Evolutionary conservation across 805 yeast species (phyloP).

Genomic region (Pichia thaimueangensis): DNA sequence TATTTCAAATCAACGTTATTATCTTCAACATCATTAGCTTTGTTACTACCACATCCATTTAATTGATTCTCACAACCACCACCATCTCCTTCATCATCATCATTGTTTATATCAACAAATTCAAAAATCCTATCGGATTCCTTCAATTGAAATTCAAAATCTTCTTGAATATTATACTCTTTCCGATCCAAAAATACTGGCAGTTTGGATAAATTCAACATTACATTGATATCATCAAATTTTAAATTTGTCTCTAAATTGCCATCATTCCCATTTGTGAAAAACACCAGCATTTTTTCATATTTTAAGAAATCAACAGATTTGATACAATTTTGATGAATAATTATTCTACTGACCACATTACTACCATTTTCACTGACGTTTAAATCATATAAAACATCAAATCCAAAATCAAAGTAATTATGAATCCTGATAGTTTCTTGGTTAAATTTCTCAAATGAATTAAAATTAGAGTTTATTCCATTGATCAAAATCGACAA

Average conservation of each 20-base stretch:
- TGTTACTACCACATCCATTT: conserved; percentile 1
- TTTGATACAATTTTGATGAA: conserved; percentile 50
- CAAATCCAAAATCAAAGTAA: conserved; percentile 50
- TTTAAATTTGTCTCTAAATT: background rate
- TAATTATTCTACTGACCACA: conserved; percentile 37
- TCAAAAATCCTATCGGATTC: conserved; percentile 19
- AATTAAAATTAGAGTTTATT: background rate
- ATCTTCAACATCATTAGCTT: conserved; percentile 7
- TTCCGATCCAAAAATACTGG: conserved; percentile 30
- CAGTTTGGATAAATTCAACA: background rate
- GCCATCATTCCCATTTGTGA: background rate
- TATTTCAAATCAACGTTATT: conserved; percentile 21
- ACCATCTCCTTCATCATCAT: conserved; percentile 9
- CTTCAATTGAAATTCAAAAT: conserved; percentile 22
- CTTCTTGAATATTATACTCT: conserved; percentile 28
- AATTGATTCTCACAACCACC: background rate
- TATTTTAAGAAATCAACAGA: conserved; percentile 49
- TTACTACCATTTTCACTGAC: conserved; percentile 23
- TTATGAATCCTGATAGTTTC: conserved; percentile 40
- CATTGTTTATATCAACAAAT: conserved; percentile 1
- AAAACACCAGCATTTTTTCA: conserved; percentile 36
- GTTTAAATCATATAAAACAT: conserved; percentile 41
- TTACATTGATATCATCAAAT: background rate
- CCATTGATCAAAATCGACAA: background rate
- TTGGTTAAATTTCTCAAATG: conserved; percentile 1